Base-by-base conservation (phyloP, 768 basidiomycete genomes). In the Pleurotus sapidus region DNA sequence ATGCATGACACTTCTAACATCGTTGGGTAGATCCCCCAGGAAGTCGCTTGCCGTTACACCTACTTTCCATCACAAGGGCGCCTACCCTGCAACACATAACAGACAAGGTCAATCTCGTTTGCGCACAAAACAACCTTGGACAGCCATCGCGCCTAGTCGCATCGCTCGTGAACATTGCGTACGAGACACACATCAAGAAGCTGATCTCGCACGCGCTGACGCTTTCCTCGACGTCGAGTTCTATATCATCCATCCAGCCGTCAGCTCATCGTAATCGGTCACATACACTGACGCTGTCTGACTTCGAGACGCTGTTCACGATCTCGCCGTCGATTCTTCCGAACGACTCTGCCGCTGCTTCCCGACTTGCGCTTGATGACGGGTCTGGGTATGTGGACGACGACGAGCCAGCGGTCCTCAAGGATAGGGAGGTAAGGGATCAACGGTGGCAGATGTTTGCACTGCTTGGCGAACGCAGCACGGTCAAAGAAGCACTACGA, bases 131-230 rank as follows among this genome's bases (percentile, higher is more conserved):
- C 62, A 86, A 86, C 62, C 70, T 92, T 1, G 74, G 74, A 2
- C 69, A 78, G 15, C 89, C 91, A 0, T 76, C 82, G 4, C 84
- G 84, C 47, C 70, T 76, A 5, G 91, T 89, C 5, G 77, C 89
- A 11, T 76, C 84, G 2, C 75, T 93, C 2, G 81, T 92, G 78
- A 84, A 85, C 69, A 79, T 91, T 48, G 91, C 91, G 1, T 88
- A 86, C 63, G 90, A 93, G 77, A 88, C 88, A 15, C 90, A 91
- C 67, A 77, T 93, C 3, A 93, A 93, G 65, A 88, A 92, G 57
- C 81, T 93, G 24, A 87, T 93, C 61, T 89, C 87, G 1, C 89
- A 89, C 62, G 89, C 91, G 4, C 70, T 93, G 27, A 87, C 89
- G 2, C 74, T 92, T 8, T 91, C 89, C 2, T 84, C 89, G 0